phyloP scores from a whole-genome alignment of 2,329 filamentous ascomycete species.

The Fusarium sp. region DNA sequence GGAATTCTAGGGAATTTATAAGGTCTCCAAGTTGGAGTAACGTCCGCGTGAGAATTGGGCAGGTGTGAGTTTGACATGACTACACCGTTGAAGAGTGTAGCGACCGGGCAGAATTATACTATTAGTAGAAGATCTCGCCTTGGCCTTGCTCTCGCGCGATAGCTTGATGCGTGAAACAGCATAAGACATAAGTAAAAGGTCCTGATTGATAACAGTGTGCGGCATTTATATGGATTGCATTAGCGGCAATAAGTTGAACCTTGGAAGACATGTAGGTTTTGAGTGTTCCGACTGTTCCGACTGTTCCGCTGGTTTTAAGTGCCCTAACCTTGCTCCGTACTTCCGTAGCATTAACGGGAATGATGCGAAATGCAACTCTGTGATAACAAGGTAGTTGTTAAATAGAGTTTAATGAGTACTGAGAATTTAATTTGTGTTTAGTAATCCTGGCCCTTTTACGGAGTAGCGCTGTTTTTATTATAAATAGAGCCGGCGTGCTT shows the following conservation, averaged over 20 bases:
- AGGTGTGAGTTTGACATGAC: neutral
- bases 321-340: too few species aligned
- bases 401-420: neutral
- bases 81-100: too few species aligned
- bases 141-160: fast-evolving
- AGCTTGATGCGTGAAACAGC: too few species aligned
- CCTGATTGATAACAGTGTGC: too few species aligned
- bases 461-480: neutral
- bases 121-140: neutral
- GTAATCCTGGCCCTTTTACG: neutral
- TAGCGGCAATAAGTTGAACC: neutral
- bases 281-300: neutral
- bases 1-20: neutral
- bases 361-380: neutral
- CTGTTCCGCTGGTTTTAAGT: neutral
- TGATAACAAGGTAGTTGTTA: neutral
- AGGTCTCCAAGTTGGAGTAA: neutral
- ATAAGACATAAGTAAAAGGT: too few species aligned
- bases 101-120: neutral
- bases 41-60: neutral
- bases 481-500: neutral
- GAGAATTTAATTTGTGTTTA: neutral
- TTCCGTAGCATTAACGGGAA: neutral
- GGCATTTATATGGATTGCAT: neutral
- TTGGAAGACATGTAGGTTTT: neutral